A percentile compares a stretch with the other conserved stretches of the same genome.
Conservation (phyloP, 164 flowering plant genomes). For the Umbellularia californica region DNA sequence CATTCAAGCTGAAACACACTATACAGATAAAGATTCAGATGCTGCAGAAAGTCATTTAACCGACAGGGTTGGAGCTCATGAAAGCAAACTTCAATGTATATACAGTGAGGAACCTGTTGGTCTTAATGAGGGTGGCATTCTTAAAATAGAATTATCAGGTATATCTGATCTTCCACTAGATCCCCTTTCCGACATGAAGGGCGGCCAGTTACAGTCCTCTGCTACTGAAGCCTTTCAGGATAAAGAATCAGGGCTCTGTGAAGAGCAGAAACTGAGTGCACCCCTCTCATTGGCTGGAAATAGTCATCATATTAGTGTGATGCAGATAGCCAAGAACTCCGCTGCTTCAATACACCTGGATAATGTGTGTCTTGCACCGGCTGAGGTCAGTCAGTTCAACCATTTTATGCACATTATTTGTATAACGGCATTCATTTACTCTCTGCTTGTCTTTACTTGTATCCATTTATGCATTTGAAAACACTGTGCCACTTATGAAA, state of each 20-base stretch:
- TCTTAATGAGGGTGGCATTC: conserved; percentile 8
- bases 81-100: conserved; percentile 13
- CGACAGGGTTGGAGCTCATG: conserved; percentile 11
- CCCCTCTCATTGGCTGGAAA: conserved; percentile 10
- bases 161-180: conserved; percentile 18
- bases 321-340: conserved; percentile 8
- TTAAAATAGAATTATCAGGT: conserved; percentile 14
- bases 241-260: conserved; percentile 11
- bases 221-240: conserved; percentile 20
- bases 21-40: not conserved
- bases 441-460: not conserved
- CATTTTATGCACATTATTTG: not conserved
- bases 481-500: not conserved
- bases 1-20: conserved; percentile 10
- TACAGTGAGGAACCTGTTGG: conserved; percentile 17
- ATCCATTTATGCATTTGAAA: not conserved
- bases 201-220: conserved; percentile 16
- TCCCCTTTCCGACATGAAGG: conserved; percentile 29
- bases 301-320: not conserved
- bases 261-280: conserved; percentile 12
- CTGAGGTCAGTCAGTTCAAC: conserved; percentile 42
- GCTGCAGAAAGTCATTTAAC: conserved; percentile 6
- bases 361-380: conserved; percentile 22
- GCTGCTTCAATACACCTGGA: conserved; percentile 17
- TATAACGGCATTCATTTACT: not conserved